Evolutionary conservation across 129 eudicot species (phyloP), one percentile per base, ranked within the genome.

Genomic region (Erigeron canadensis): DNA sequence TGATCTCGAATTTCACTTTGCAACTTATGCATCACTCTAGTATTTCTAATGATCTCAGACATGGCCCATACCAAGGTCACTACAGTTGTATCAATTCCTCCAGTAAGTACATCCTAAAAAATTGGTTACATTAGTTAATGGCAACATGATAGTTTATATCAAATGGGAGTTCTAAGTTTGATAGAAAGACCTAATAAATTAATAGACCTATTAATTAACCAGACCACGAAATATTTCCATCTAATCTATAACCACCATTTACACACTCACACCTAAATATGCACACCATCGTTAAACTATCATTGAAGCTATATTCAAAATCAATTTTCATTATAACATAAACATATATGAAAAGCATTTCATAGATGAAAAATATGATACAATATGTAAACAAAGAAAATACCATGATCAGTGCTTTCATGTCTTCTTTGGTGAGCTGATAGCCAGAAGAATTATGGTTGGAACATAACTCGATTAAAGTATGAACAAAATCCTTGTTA

Each of bases 31-130:
- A 23, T 34, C 0, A 60, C 43, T 23, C 65, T 60, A 0, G n/a
- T 59, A 11, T 12, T 59, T 5, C 65, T 60, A 60, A 6, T 19
- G 10, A 60, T 60, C 65, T 60, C 65, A 5, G 65, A 12, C 65
- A 60, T 60, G 10, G 65, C 21, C 65, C 65, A 60, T 37, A 60
- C 16, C 44, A 60, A 1, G 13, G 44, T 37, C 1, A 10, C 40
- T 12, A 5, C 16, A 5, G 65, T 60, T 60, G 45, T 60, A 15
- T 60, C 65, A 60, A 15, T 37, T 34, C 28, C 41, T 5, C 65
- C 65, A 7, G 21, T 1, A 37, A 60, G 44, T 34, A 60, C 65
- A 5, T 60, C 16, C 65, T 60, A 44, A 12, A 60, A 60, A 5
- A 9, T 56, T 8, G 0, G n/a, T 17, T 6, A 54, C 60, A 17